Evolutionary conservation across 495 filamentous ascomycete genomes (phyloP), one percentile per base, ranked within the genome.

Genomic region (Choiromyces venosus): DNA sequence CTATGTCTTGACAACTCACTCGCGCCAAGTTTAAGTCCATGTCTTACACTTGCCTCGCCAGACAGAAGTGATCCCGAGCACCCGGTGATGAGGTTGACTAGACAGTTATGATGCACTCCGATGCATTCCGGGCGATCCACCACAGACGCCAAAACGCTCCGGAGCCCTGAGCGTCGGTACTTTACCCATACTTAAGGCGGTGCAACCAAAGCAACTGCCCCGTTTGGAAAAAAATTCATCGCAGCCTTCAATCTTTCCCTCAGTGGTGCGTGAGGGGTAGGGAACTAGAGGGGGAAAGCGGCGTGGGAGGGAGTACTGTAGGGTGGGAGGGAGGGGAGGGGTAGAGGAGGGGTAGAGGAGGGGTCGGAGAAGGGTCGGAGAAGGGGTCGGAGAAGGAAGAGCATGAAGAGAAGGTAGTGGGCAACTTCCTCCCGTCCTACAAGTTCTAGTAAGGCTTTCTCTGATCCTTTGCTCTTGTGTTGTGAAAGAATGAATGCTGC

Each of bases 1-100:
- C 52, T 33, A 61, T 33, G 52, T 61, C 52, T 61, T 61, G 52
- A 61, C 52, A 61, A 61, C 52, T 61, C 52, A 61, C 25, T 61
- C 25, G 52, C 52, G 52, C 52, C 52, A 61, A 61, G 52, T 61
- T 61, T 61, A 29, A 61, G 25, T 61, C 52, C 52, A 61, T 61
- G 52, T 61, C 52, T 61, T 61, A 61, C 12, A 61, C 52, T 61
- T 61, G 52, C 52, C 52, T n/a, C 52, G 25, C 52, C 52, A 61
- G 52, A 33, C 52, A 33, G 25, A 61, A 61, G 52, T 61, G 25
- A 61, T 61, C 52, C 52, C 52, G 52, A 61, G 52, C 52, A 33
- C 52, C 52, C 25, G 52, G 52, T 61, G 52, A 61, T 61, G 52
- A 61, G 52, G 52, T 61, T 61, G 52, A 33, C 52, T 33, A 61